These are phyloP conservation scores for Penicillium nucicola DNA, from an alignment of 495 filamentous ascomycete genomes.

Conservation along the genomic window DNA sequence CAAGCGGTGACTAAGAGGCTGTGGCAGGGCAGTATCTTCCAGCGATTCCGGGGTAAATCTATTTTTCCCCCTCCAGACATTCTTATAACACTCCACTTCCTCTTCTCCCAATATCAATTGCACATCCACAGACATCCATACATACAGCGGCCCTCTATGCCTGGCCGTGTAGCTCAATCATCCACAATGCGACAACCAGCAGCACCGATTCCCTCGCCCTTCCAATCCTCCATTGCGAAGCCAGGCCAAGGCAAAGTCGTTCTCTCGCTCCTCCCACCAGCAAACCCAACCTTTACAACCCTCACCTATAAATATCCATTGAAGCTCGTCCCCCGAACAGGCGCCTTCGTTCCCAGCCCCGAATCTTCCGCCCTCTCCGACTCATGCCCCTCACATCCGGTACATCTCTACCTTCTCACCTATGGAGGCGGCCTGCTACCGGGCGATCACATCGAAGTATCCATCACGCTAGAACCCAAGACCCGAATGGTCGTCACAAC, in stretches of 20 bases:
- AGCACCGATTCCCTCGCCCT: slow-evolving; percentile 53
- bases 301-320: slow-evolving; percentile 91
- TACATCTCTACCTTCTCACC: slow-evolving; percentile 81
- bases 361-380: slow-evolving; percentile 25
- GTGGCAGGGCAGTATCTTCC: slow-evolving; percentile 9
- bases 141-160: background rate
- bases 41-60: slow-evolving; percentile 21
- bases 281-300: slow-evolving; percentile 65
- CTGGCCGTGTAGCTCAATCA: background rate
- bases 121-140: no score
- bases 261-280: slow-evolving; percentile 67
- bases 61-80: background rate
- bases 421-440: slow-evolving; percentile 93
- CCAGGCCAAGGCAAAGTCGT: slow-evolving; percentile 77
- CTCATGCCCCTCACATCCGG: slow-evolving; percentile 33
- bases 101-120: background rate
- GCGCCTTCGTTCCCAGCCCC: slow-evolving; percentile 38
- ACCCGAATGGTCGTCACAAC: slow-evolving; percentile 82
- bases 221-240: slow-evolving; percentile 65
- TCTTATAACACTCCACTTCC: background rate
- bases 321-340: slow-evolving; percentile 74
- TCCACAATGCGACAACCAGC: slow-evolving; percentile 28
- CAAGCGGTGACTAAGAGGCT: slow-evolving; percentile 3
- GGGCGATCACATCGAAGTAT: slow-evolving; percentile 75
- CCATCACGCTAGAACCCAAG: slow-evolving; percentile 56